Base-by-base conservation (phyloP, 257 asterid species). In the Verbascum thapsus region DNA sequence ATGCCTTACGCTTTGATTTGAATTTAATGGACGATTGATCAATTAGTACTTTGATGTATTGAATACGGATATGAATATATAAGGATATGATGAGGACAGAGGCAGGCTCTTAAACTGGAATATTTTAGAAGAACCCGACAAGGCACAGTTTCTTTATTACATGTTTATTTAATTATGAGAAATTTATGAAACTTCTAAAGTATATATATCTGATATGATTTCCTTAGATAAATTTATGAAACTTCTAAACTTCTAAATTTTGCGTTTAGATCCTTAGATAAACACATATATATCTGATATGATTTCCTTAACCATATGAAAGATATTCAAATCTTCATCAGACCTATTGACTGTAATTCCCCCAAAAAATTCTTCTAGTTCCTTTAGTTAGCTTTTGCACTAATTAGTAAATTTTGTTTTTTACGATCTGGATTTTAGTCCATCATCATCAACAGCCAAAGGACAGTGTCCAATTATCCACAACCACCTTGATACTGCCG, bases 151-250 rank as follows among this genome's bases (percentile, higher is more conserved):
- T 18, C 34, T 23, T 26, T 18, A 10, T 64, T 53, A 53, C 53
- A 13, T 22, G 44, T 64, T 22, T 49, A 47, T 15, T 35, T 41
- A 16, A 23, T 16, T 26, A n/a, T 5, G 20, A 15, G 2, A 13
- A 59, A 39, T 10, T 50, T 55, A 19, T 8, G 43, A 5, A 66
- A 56, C 13, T n/a, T n/a, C n/a, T n/a, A n/a, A n/a, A n/a, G n/a
- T n/a, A n/a, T n/a, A n/a, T n/a, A n/a, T n/a, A n/a, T n/a, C n/a
- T n/a, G n/a, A n/a, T n/a, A n/a, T n/a, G n/a, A n/a, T n/a, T n/a
- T n/a, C n/a, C n/a, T n/a, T n/a, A n/a, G n/a, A n/a, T n/a, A n/a
- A n/a, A n/a, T 26, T 26, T 26, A 26, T 26, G 32, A 26, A 26
- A 26, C 32, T 26, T 26, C 32, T 26, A 5, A 2, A 26, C 3